Base-by-base conservation (phyloP, 2,329 filamentous ascomycete genomes). In the Coniochaeta prunicola region DNA sequence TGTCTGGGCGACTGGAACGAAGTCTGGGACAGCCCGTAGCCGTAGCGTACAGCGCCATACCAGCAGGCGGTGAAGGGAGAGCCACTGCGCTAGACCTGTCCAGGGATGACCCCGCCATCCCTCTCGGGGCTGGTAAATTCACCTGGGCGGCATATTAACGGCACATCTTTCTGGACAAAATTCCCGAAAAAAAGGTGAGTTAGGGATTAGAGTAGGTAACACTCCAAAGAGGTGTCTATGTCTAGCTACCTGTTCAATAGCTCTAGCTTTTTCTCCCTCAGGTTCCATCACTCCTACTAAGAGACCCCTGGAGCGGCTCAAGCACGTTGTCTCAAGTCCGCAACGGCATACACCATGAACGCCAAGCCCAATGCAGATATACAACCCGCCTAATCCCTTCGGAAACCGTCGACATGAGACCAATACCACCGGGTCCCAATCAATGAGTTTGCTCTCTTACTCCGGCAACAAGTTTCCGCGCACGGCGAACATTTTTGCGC, bases 401-500 rank as follows among this genome's bases (percentile, higher is more conserved):
- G 31, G 21, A 38, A 38, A 5, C 36, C 36, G 17, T 38, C 36
- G 36, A 38, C 36, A 17, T 38, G 19, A 17, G 19, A 38, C 36
- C 36, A 38, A n/a, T 38, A n/a, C 17, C 36, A 17, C 5, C 36
- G 9, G 15, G 19, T 15, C 19, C 36, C 36, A 1, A 3, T 38
- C 31, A 24, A n/a, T 4, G 17, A 40, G 28, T 28, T 62, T 59
- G 24, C 59, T 19, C 26, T 10, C 60, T 53, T 72, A 78, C 76
- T 85, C 82, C 53, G 84, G 83, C 68, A 86, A 71, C 65, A 88
- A 73, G 73, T 85, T 87, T 65, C 85, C 84, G 71, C 92, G 88
- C 62, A 97, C 91, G 40, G 92, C 92, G 74, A 99, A 99, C 93
- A 99, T 96, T 86, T 99, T 99, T 65, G 91, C 87, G 63, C 86